Percentiles rank a stretch among this genome's conserved stretches.
Conservation (phyloP, 805 yeast genomes). For the Metschnikowia proteae region DNA sequence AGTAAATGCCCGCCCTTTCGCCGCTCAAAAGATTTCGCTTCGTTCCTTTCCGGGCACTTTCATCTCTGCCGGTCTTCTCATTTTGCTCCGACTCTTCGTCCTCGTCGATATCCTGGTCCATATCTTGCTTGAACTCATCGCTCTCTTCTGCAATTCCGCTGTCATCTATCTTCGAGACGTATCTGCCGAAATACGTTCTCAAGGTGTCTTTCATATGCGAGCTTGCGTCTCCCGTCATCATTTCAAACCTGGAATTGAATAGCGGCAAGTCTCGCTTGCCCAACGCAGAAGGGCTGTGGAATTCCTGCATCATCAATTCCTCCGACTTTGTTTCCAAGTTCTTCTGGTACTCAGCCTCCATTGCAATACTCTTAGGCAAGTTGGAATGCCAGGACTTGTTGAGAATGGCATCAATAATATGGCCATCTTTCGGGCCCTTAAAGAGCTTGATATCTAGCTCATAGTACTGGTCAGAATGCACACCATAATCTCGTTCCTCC, state of each 20-base stretch:
- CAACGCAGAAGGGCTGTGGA: neutral
- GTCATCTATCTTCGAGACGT: neutral
- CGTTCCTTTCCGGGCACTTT: slow-evolving; percentile 7
- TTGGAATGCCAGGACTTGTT: slow-evolving; percentile 24
- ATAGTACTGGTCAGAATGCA: slow-evolving; percentile 67
- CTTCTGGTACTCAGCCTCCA: slow-evolving; percentile 5
- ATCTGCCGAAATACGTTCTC: slow-evolving; percentile 11
- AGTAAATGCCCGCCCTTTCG: slow-evolving; percentile 3
- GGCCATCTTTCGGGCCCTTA: slow-evolving; percentile 47
- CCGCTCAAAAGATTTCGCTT: slow-evolving; percentile 12
- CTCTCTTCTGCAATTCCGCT: slow-evolving; percentile 8
- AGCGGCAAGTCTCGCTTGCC: neutral
- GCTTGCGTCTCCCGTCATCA: neutral
- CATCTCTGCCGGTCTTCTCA: slow-evolving; percentile 4
- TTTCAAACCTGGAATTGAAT: slow-evolving; percentile 6
- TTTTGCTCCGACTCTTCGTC: slow-evolving; percentile 5
- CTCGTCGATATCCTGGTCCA: slow-evolving; percentile 14
- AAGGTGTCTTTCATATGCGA: neutral
- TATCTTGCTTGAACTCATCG: slow-evolving; percentile 20
- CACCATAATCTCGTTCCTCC: slow-evolving; percentile 56
- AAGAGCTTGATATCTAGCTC: slow-evolving; percentile 60
- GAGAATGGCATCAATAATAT: slow-evolving; percentile 27
- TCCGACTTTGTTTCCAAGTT: slow-evolving; percentile 3
- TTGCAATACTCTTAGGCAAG: slow-evolving; percentile 7
- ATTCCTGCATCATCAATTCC: neutral